phyloP scores from a whole-genome alignment of 768 basidiomycete genomes.

The Rhizopogon roseolus region DNA sequence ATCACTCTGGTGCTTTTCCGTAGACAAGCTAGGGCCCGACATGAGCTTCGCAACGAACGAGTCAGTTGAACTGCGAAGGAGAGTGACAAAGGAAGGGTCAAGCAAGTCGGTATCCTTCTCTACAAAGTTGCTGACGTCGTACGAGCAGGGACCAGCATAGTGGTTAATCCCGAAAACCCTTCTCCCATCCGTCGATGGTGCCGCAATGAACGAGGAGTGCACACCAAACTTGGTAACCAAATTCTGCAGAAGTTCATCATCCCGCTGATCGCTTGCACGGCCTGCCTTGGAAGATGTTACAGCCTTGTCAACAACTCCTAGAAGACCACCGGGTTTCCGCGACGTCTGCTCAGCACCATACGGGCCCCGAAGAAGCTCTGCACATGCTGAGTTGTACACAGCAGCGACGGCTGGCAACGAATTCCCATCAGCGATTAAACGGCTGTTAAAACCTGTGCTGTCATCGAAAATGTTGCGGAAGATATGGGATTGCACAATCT shows the following conservation, averaged over 20 bases:
- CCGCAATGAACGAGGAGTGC: conserved; percentile 48
- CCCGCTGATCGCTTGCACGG: conserved; percentile 41
- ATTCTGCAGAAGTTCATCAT: conserved; percentile 47
- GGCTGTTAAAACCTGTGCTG: conserved; percentile 37
- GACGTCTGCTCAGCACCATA: conserved; percentile 40
- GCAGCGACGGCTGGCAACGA: conserved; percentile 40
- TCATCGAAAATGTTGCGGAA: conserved; percentile 51
- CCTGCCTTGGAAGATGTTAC: conserved; percentile 45
- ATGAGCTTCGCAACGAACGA: conserved; percentile 55
- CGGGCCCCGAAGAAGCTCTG: conserved; percentile 56
- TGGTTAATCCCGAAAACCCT: conserved; percentile 57
- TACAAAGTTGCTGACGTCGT: conserved; percentile 44
- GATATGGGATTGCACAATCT: conserved; percentile 55
- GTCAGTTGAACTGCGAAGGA: conserved; percentile 48
- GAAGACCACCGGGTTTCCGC: conserved; percentile 52
- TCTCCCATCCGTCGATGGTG: conserved; percentile 24
- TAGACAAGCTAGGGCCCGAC: conserved; percentile 56
- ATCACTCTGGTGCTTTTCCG: conserved; percentile 55
- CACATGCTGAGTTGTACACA: conserved; percentile 51
- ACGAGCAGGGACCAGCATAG: conserved; percentile 49
- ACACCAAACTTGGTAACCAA: conserved; percentile 40
- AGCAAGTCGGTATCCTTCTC: conserved; percentile 49
- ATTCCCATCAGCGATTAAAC: conserved; percentile 48
- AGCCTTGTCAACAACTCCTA: conserved; percentile 52
- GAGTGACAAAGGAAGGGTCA: conserved; percentile 50